A percentile compares a stretch with the other conserved stretches of the same genome.
Conservation (phyloP, 1,284 basidiomycete species). For the Rhodotorula sp. region DNA sequence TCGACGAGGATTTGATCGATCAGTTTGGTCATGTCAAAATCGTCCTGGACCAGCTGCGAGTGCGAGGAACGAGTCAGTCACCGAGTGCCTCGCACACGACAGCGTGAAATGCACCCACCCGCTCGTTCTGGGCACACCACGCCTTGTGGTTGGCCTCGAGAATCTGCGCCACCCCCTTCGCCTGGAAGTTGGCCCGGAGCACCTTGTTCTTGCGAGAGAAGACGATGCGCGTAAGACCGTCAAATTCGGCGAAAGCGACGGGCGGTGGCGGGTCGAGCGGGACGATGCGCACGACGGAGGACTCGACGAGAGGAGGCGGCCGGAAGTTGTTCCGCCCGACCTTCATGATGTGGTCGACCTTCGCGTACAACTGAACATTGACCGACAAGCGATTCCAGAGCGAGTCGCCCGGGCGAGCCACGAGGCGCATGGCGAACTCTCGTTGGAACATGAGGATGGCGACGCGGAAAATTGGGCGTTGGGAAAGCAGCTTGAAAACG, state of each 20-base stretch:
- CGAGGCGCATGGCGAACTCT: conserved; percentile 90
- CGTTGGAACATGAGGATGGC: conserved; percentile 99
- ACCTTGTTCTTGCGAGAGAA: conserved; percentile 91
- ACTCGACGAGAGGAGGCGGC: conserved; percentile 93
- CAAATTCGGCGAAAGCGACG: conserved; percentile 95
- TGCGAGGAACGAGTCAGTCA: background rate
- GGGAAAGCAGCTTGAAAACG: conserved; percentile 93
- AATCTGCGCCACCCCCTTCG: conserved; percentile 92
- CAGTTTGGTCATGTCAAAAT: conserved; percentile 65
- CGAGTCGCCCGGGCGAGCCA: conserved; percentile 77
- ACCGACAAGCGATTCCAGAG: conserved; percentile 94
- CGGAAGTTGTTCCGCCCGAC: conserved; percentile 95
- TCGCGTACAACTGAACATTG: conserved; percentile 93
- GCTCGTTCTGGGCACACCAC: conserved; percentile 76
- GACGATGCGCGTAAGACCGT: conserved; percentile 85
- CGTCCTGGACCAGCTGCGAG: conserved; percentile 64
- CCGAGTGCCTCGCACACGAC: background rate
- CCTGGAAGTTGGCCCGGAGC: conserved; percentile 79
- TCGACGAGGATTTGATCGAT: conserved; percentile 74
- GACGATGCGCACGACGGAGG: conserved; percentile 83
- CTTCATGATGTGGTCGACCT: conserved; percentile 95
- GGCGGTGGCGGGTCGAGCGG: conserved; percentile 94
- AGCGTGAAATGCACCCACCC: conserved; percentile 10
- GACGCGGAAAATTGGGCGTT: conserved; percentile 87
- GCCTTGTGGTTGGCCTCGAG: conserved; percentile 90